Evolutionary conservation across 1,139 yeast genomes (phyloP).

Genomic region (Blastobotrys petasosporus): DNA sequence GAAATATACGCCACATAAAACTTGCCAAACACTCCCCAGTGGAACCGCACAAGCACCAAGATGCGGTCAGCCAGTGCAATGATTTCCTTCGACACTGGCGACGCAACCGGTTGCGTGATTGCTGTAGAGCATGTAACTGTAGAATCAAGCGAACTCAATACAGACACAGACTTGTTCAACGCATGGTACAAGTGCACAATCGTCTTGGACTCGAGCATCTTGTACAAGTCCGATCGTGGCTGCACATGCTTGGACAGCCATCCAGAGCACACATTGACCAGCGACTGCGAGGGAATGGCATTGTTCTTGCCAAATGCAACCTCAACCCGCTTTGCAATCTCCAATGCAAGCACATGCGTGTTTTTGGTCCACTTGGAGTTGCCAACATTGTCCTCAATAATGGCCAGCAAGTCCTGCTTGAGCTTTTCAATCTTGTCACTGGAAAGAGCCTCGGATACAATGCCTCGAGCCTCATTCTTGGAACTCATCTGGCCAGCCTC

Average conservation of each 20-base stretch:
- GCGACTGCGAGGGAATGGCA: constrained; percentile 14
- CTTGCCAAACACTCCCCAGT: constrained; percentile 65
- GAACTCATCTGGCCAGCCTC: constrained; percentile 16
- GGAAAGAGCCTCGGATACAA: constrained; percentile 17
- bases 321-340: constrained; percentile 47
- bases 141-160: constrained; percentile 22
- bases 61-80: constrained; percentile 47
- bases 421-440: constrained; percentile 29
- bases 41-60: constrained; percentile 57
- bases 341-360: constrained; percentile 65
- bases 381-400: constrained; percentile 80
- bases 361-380: constrained; percentile 88
- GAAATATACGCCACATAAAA: constrained; percentile 25
- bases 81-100: constrained; percentile 39
- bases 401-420: constrained; percentile 62
- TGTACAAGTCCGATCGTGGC: constrained; percentile 74
- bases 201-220: constrained; percentile 56
- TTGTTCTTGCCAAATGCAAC: constrained; percentile 34
- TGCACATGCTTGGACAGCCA: constrained; percentile 86
- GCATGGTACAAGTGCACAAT: constrained; percentile 22
- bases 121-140: constrained; percentile 17
- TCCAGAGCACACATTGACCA: constrained; percentile 62
- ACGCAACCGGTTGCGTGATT: constrained; percentile 19
- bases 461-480: constrained; percentile 17
- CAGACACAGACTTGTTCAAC: constrained; percentile 18